Evolutionary conservation across 2,329 filamentous ascomycete species (phyloP), one percentile per base, ranked within the genome.

Genomic region (Lecanicillium sp.): DNA sequence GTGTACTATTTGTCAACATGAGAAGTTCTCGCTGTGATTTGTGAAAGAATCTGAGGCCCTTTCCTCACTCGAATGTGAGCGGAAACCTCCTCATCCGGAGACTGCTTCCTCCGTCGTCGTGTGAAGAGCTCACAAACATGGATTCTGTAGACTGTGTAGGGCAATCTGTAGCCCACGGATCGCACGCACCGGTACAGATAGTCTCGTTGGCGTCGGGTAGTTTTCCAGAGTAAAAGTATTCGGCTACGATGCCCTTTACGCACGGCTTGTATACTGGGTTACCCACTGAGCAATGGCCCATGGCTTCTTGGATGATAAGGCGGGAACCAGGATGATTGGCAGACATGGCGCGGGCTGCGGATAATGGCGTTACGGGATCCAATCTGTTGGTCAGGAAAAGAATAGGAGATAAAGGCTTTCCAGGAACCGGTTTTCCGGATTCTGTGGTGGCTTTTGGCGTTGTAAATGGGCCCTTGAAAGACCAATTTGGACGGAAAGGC

Each of bases 351-450:
- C 29, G 35, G n/a, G 63, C 63, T 38, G 59, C 61, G 14, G 55
- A 40, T 34, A 57, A 41, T 12, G 63, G 63, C 15, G 63, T 66
- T 6, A 64, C 56, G 9, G 64, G 64, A 33, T 66, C 63, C 9
- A 57, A 52, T 7, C 49, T 40, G 33, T 60, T 60, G n/a, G 54
- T 52, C 5, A 65, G 42, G 44, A 62, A 65, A 27, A 67, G 42
- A 28, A 67, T 45, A 8, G 63, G 63, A 12, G 54, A 54, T 3
- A 42, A 43, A 4, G 63, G 63, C 33, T 43, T 50, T 2, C 47
- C 54, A 9, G 39, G 32, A 25, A 25, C 22, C 22, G 22, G 22
- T 11, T 25, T 25, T 7, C 22, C 22, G 11, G 22, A 25, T 25
- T 25, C 11, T 6, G 11, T 11, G 11, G 22, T 11, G 22, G 33